phyloP scores from a whole-genome alignment of 2,329 filamentous ascomycete genomes.

The Ceratocystis variospora region DNA sequence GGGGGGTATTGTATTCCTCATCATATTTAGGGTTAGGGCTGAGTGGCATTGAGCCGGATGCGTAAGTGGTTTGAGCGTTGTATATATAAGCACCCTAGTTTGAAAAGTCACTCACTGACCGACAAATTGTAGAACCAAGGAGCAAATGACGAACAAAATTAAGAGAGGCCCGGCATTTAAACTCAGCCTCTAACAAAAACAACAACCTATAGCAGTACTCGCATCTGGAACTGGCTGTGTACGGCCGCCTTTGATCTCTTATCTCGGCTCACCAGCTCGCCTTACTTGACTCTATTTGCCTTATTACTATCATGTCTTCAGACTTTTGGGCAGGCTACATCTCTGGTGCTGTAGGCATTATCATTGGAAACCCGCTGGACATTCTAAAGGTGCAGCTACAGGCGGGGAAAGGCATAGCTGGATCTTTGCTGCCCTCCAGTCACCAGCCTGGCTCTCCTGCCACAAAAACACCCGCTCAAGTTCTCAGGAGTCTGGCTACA shows the following conservation, averaged over 20 bases:
- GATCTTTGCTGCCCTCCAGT: background rate
- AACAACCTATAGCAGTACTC: too few species aligned
- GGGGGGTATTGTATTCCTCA: background rate
- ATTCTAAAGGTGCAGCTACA: conserved; percentile 54
- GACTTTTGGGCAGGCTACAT: conserved; percentile 93
- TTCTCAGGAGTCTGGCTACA: conserved; percentile 30
- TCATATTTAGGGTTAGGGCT: background rate
- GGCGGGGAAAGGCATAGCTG: conserved; percentile 30
- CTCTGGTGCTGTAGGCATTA: conserved; percentile 70
- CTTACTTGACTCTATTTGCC: background rate
- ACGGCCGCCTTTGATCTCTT: background rate
- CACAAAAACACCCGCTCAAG: conserved; percentile 19
- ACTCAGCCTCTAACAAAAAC: too few species aligned
- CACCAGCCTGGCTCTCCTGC: background rate
- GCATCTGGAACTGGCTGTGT: too few species aligned
- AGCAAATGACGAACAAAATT: too few species aligned
- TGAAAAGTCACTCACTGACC: background rate
- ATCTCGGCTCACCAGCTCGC: background rate
- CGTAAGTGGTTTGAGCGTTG: background rate
- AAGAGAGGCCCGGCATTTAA: too few species aligned
- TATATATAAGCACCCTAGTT: background rate
- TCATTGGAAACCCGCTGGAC: conserved; percentile 79
- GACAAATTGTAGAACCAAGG: too few species aligned
- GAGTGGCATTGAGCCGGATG: background rate
- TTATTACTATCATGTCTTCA: conserved; percentile 46